These are phyloP conservation scores for Telopea speciosissima DNA, from an alignment of 177 flowering plant species.

Conservation along the genomic window DNA sequence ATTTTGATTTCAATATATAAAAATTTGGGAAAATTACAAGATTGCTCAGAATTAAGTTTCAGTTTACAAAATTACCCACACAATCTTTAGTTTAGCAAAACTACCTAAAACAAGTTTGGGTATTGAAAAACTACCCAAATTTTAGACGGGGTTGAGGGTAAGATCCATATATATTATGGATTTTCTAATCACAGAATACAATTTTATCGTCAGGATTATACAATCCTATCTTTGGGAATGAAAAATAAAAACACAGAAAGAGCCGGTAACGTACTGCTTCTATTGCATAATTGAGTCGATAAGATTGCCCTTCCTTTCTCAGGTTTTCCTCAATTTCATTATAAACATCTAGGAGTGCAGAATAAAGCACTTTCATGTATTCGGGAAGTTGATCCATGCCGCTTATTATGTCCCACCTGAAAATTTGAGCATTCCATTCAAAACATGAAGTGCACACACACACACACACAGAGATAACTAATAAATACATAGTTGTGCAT, in stretches of 20 bases:
- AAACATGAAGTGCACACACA: no score
- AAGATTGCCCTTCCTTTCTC: slow-evolving; percentile 10
- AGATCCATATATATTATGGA: no score
- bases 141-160: no score
- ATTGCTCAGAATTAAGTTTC: no score
- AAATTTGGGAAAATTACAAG: no score
- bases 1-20: no score
- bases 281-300: slow-evolving; percentile 17
- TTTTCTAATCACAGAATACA: no score
- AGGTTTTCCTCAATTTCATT: slow-evolving; percentile 15
- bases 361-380: slow-evolving; percentile 22
- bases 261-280: slow-evolving; percentile 14
- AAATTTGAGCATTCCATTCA: not conserved
- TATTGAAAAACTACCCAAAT: no score
- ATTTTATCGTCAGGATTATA: no score
- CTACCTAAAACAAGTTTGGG: no score
- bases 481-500: not conserved
- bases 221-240: not conserved
- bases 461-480: not conserved
- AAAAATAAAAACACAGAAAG: not conserved
- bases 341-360: slow-evolving; percentile 14
- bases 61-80: no score
- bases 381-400: slow-evolving; percentile 19
- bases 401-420: slow-evolving; percentile 23
- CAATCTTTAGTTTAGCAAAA: no score